Conservation (phyloP, 2,329 filamentous ascomycete species). For the Ophiostoma novo-ulmi region DNA sequence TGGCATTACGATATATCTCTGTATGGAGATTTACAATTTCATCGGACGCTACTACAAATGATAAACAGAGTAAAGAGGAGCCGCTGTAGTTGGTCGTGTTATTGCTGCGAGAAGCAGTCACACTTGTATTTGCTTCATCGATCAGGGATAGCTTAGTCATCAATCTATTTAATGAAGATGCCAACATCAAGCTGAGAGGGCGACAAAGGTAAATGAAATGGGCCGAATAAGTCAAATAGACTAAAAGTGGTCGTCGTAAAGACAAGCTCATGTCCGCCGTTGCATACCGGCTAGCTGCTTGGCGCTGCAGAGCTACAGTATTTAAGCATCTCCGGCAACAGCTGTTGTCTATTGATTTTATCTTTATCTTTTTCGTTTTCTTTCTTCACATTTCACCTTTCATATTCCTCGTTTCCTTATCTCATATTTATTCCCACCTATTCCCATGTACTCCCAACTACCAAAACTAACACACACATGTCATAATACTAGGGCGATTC, state of each 20-base stretch:
- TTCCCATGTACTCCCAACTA: no score
- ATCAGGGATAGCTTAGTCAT: no score
- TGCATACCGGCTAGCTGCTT: neutral
- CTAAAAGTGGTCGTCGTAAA: neutral
- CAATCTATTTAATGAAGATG: no score
- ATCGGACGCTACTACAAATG: neutral
- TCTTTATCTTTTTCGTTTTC: neutral
- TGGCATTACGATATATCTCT: neutral
- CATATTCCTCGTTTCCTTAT: neutral
- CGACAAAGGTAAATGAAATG: no score
- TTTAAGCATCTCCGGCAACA: neutral
- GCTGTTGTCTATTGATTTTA: neutral
- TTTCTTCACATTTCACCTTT: neutral
- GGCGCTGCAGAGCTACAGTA: conserved; percentile 4
- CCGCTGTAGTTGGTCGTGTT: no score
- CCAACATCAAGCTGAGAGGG: no score
- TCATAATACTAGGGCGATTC: neutral
- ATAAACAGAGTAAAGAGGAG: no score
- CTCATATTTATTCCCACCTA: neutral
- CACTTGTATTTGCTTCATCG: no score
- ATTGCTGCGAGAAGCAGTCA: no score
- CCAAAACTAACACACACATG: neutral
- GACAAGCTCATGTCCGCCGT: neutral
- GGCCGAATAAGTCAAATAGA: neutral
- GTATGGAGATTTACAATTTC: neutral